A percentile compares a stretch with the other conserved stretches of the same genome.
Conservation (phyloP, 1,139 yeast species). For the Zygoascus meyerae region DNA sequence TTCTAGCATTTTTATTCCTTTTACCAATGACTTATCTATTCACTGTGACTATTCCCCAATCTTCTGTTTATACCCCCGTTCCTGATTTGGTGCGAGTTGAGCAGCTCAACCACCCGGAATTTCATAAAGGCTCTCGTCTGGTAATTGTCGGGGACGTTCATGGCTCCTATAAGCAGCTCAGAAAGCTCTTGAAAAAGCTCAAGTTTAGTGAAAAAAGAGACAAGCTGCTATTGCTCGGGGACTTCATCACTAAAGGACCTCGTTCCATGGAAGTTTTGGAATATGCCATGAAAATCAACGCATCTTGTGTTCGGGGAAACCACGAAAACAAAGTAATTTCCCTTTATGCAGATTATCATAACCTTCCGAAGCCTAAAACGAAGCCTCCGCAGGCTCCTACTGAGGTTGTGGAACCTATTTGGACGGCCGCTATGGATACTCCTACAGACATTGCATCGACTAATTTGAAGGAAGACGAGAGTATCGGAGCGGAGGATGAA, state of each 20-base stretch:
- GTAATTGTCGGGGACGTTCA: conserved; percentile 84
- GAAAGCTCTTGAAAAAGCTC: conserved; percentile 42
- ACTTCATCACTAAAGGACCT: conserved; percentile 80
- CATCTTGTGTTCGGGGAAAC: conserved; percentile 80
- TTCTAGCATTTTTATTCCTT: conserved; percentile 5
- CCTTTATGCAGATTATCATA: conserved; percentile 55
- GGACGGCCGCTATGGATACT: not conserved
- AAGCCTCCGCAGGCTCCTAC: conserved; percentile 10
- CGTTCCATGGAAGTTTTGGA: conserved; percentile 66
- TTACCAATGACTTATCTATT: conserved; percentile 19
- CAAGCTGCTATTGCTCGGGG: conserved; percentile 71
- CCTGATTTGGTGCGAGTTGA: conserved; percentile 22
- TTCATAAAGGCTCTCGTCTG: conserved; percentile 37
- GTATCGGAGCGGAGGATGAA: conserved; percentile 16
- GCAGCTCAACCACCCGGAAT: conserved; percentile 17
- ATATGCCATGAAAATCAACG: conserved; percentile 46
- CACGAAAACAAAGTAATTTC: conserved; percentile 69
- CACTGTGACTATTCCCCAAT: conserved; percentile 18
- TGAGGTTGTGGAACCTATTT: not conserved
- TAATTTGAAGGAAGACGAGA: conserved; percentile 2
- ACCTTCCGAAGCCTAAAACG: conserved; percentile 35
- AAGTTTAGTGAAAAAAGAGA: conserved; percentile 46
- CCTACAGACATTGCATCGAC: not conserved
- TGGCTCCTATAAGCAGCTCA: conserved; percentile 60
- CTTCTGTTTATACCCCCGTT: conserved; percentile 17